Base-by-base conservation (phyloP, 345 rosid genomes). In the Populus nigra region DNA sequence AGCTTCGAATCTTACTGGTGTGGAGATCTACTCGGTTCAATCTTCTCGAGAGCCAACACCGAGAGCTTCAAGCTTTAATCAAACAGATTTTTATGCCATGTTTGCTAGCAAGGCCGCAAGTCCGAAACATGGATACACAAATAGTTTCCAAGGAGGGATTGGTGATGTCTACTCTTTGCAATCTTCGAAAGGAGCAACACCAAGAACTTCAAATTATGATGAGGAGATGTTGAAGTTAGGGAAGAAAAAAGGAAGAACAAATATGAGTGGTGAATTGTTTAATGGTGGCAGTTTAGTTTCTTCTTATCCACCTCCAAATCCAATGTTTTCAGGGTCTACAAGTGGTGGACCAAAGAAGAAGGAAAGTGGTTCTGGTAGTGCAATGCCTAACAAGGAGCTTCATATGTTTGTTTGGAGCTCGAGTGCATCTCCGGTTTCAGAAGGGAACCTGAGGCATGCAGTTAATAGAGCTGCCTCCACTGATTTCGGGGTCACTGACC, bases 341-440 rank as follows among this genome's bases (percentile, higher is more conserved):
- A 39, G 59, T 7, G 72, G 47, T 20, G 76, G 78, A 41, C 77
- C 73, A 61, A 76, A 63, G 53, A 82, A 73, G 87, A 88, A 88
- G 80, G 88, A 86, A 53, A 79, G 66, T 13, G 72, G 80, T 59
- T 73, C 67, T 15, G 78, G 77, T 33, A 33, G 36, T 3, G 72
- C 39, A 22, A 25, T 20, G 36, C 25, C 65, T 1, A 84, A 78
- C 67, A 89, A 92, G 79, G 97, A 92, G 81, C 89, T 89, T 50
- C 93, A 91, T 81, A 89, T 91, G 97, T 93, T 90, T 7, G 95
- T 89, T 31, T 91, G 97, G 97, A 93, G 94, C 85, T 89, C 97
- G 7, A 91, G 90, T 77, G 88, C 92, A 18, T 91, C 97, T 35
- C 97, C 97, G 0, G 91, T 86, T 27, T 91, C 97, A 0, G 95